phyloP scores from a whole-genome alignment of 768 basidiomycete genomes.

The Calocybe cyanea region DNA sequence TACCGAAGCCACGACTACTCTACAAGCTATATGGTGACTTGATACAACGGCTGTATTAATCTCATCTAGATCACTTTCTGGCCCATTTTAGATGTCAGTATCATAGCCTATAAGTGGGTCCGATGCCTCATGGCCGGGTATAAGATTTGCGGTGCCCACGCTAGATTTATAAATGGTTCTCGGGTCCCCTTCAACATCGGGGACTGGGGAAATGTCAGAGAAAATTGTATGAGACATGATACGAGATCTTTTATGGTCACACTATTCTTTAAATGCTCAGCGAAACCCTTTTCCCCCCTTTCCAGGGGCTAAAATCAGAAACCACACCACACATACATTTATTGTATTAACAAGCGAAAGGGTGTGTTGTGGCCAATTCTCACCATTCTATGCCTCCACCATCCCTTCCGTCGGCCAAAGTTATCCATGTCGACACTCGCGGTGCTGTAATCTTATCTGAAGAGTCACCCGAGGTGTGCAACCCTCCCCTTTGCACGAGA shows the following conservation, averaged over 20 bases:
- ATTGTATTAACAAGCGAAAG: no score
- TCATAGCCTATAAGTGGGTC: constrained; percentile 7
- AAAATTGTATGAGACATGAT: constrained; percentile 28
- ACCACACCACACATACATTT: no score
- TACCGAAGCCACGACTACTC: no score
- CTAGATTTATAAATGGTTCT: constrained; percentile 6
- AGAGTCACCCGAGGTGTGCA: constrained; percentile 86
- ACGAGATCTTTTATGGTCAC: constrained; percentile 5
- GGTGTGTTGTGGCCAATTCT: constrained; percentile 8
- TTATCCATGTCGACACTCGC: constrained; percentile 92
- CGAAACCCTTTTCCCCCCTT: no score
- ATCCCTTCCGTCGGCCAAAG: constrained; percentile 74
- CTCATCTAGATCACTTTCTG: not conserved
- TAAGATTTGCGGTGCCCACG: constrained; percentile 2
- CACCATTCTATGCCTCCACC: constrained; percentile 42
- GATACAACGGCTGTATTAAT: no score
- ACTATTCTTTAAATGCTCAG: constrained; percentile 5
- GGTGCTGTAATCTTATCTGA: constrained; percentile 92
- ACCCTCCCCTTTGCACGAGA: no score
- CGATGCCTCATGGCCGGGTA: constrained; percentile 6
- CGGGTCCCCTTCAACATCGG: constrained; percentile 14
- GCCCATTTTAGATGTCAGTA: not conserved
- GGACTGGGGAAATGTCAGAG: constrained; percentile 14
- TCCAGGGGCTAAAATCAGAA: no score
- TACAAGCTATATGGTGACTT: no score